Base-by-base conservation (phyloP, 257 asterid species). In the Dorcoceras hygrometricum region DNA sequence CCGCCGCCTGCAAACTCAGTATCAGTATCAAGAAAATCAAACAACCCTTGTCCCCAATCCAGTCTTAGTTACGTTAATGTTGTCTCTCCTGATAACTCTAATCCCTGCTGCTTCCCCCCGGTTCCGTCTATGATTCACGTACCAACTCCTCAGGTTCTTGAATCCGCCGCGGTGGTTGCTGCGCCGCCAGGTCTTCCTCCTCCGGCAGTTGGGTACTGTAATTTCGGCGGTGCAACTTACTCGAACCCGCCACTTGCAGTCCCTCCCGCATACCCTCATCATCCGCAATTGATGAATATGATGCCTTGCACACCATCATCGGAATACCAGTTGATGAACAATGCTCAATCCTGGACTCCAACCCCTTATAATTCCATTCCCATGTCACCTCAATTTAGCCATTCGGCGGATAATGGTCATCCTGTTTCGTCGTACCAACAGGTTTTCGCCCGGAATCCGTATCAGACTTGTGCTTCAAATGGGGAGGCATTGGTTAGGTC, bases 401-500 rank as follows among this genome's bases (percentile, higher is more conserved):
- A 14, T 18, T 46, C 54, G 16, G 3, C 19, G 19, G 54, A 46
- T 16, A 46, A 46, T 46, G 18, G 20, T 18, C 54, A 46, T 46
- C 54, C 22, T 14, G 54, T 46, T 46, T 46, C 54, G 2, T 46
- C 54, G 8, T 46, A 77, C 12, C 67, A 79, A 12, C 88, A 78
- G 43, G 66, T 69, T 18, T 5, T 75, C 27, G 80, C 63, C 6
- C 82, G 79, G 27, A 75, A 66, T 59, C 86, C 83, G 0, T 83
- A 81, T 69, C 96, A 78, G 59, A 34, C 79, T 34, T 75, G 31
- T 18, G 88, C 78, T 46, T 81, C 79, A 9, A 78, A 75, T 39
- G 88, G 90, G 22, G 89, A 86, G 29, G 73, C 79, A 56, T 23
- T 76, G 63, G 72, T 81, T 69, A 78, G 86, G 48, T 63, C 79